Evolutionary conservation across 2,329 filamentous ascomycete genomes (phyloP).

Genomic region (Colletotrichum sp.): DNA sequence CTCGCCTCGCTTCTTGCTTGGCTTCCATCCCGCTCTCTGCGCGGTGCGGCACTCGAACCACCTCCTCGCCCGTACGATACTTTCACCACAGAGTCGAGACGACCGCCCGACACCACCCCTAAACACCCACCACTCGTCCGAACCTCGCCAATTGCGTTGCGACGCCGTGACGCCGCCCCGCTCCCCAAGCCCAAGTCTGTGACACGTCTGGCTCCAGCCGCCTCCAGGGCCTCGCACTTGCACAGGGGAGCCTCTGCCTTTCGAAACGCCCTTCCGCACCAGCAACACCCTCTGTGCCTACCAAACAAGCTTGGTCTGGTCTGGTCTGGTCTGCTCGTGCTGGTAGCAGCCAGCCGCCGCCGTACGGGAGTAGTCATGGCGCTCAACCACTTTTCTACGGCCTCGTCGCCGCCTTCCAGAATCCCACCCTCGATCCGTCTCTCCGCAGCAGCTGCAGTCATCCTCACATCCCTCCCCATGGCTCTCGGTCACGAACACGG

Average conservation of each 20-base stretch:
- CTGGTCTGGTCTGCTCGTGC: background rate
- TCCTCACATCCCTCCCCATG: constrained; percentile 19
- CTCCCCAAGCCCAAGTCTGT: constrained; percentile 14
- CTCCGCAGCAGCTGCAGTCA: background rate
- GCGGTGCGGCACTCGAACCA: background rate
- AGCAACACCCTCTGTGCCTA: background rate
- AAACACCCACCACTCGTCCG: constrained; percentile 1
- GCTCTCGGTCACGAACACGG: constrained; percentile 51
- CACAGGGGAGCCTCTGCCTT: background rate
- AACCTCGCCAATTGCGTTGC: constrained; percentile 21
- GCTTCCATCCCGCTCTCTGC: background rate
- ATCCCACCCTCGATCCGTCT: background rate
- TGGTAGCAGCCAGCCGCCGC: background rate
- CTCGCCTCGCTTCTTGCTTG: background rate
- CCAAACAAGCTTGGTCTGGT: background rate
- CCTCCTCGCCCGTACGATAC: background rate
- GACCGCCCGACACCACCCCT: constrained; percentile 1
- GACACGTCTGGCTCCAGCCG: constrained; percentile 18
- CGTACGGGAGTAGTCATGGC: constrained; percentile 3
- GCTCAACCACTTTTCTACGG: constrained; percentile 10
- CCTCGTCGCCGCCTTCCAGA: constrained; percentile 7
- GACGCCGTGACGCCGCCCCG: constrained; percentile 14
- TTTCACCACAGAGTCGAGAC: background rate
- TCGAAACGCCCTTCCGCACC: constrained; percentile 1
- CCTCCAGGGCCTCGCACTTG: background rate